phyloP scores from a whole-genome alignment of 176 grass and related monocot genomes.

The Oropetium thomaeum region DNA sequence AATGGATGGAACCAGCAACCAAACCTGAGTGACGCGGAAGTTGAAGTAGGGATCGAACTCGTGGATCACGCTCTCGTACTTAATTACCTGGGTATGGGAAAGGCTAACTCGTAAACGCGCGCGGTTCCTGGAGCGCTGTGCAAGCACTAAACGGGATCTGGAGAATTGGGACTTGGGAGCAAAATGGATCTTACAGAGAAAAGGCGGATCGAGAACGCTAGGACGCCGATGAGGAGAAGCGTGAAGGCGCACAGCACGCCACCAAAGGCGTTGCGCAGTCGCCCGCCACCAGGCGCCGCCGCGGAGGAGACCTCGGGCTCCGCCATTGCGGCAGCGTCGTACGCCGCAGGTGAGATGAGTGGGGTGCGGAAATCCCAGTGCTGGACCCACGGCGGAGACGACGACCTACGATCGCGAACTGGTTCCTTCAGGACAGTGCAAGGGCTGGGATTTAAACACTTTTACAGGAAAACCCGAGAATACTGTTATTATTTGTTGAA shows the following conservation, averaged over 20 bases:
- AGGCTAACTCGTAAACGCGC: neutral
- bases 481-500: neutral
- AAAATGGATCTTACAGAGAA: constrained; percentile 83
- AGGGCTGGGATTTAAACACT: constrained; percentile 5
- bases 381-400: constrained; percentile 36
- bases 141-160: constrained; percentile 22
- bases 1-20: neutral
- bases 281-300: constrained; percentile 23
- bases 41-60: constrained; percentile 99
- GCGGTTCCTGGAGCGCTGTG: neutral
- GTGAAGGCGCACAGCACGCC: constrained; percentile 78
- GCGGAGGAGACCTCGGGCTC: constrained; percentile 40
- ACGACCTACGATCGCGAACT: constrained; percentile 31
- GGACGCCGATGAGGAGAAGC: constrained; percentile 84
- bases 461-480: neutral
- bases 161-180: neutral
- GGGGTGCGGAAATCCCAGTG: constrained; percentile 32
- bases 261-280: constrained; percentile 86
- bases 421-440: neutral
- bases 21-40: constrained; percentile 95
- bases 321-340: constrained; percentile 61
- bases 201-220: constrained; percentile 98
- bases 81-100: constrained; percentile 69
- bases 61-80: constrained; percentile 99
- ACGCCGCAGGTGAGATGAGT: neutral